Percentiles rank a stretch among this genome's conserved stretches.
Evolutionary conservation across 2,329 filamentous ascomycete species (phyloP).

Genomic region (Fusarium piperis): DNA sequence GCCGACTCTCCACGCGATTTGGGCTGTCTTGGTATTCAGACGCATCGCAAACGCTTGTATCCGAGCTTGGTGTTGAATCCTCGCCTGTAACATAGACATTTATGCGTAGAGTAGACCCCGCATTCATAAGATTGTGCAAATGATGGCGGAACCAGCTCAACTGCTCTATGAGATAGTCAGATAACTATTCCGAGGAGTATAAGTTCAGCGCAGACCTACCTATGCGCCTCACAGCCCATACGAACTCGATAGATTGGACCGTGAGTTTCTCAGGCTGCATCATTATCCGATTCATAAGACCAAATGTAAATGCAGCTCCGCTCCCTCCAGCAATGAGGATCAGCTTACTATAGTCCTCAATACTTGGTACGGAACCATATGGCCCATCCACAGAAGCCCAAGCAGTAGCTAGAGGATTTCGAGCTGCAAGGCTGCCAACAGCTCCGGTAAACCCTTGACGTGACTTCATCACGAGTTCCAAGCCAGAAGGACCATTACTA

Average conservation of each 20-base stretch:
- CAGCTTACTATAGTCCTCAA: conserved; percentile 40
- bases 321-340: conserved; percentile 40
- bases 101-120: background rate
- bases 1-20: background rate
- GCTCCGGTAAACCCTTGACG: conserved; percentile 63
- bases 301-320: conserved; percentile 40
- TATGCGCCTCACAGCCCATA: conserved; percentile 23
- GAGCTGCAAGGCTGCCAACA: conserved; percentile 55
- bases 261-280: background rate
- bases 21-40: fast-evolving
- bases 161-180: background rate
- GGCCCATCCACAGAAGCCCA: conserved; percentile 63
- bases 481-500: conserved; percentile 47
- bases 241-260: conserved; percentile 7
- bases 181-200: too few relatives aligned
- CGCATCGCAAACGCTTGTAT: background rate
- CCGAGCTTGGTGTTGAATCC: background rate
- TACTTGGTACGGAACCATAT: conserved; percentile 62
- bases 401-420: conserved; percentile 54
- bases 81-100: background rate
- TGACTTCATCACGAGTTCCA: conserved; percentile 62
- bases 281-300: conserved; percentile 15
- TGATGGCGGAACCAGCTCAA: background rate
- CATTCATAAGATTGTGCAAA: background rate
- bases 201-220: background rate